A percentile compares a stretch with the other conserved stretches of the same genome.
Evolutionary conservation across 2,329 filamentous ascomycete genomes (phyloP).

Genomic region (Harringtonia lauricola): DNA sequence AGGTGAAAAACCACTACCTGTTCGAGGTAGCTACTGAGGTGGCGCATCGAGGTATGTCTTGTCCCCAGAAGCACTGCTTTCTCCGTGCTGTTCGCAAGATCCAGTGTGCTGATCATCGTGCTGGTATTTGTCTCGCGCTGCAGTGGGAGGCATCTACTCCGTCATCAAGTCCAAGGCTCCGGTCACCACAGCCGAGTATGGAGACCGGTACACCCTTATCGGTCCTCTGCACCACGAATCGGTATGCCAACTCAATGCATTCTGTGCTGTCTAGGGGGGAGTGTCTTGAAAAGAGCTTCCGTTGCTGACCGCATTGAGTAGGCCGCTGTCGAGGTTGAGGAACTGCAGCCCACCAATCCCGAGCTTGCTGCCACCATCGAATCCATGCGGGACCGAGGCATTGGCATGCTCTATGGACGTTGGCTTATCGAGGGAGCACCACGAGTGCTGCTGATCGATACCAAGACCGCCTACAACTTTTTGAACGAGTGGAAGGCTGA

Average conservation of each 20-base stretch:
- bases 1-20: slow-evolving; percentile 90
- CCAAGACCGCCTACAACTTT: slow-evolving; percentile 81
- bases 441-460: slow-evolving; percentile 87
- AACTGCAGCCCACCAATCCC: slow-evolving; percentile 72
- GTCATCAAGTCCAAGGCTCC: slow-evolving; percentile 98
- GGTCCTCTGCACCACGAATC: slow-evolving; percentile 88
- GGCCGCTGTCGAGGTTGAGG: slow-evolving; percentile 97
- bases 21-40: slow-evolving; percentile 97
- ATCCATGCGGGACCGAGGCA: slow-evolving; percentile 86
- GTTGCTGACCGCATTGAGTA: slow-evolving; percentile 21
- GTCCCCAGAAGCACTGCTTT: background rate
- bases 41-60: slow-evolving; percentile 75
- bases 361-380: slow-evolving; percentile 74
- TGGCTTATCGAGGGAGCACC: slow-evolving; percentile 98
- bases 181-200: slow-evolving; percentile 97
- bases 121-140: background rate
- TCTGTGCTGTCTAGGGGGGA: background rate
- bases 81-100: background rate
- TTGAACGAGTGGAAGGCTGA: slow-evolving; percentile 96
- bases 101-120: background rate
- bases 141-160: slow-evolving; percentile 97
- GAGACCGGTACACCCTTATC: slow-evolving; percentile 89
- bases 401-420: slow-evolving; percentile 81
- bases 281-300: background rate
- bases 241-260: slow-evolving; percentile 33